These are phyloP conservation scores for Xylaria hypoxylon DNA, from an alignment of 2,329 filamentous ascomycete species.

Conservation along the genomic window DNA sequence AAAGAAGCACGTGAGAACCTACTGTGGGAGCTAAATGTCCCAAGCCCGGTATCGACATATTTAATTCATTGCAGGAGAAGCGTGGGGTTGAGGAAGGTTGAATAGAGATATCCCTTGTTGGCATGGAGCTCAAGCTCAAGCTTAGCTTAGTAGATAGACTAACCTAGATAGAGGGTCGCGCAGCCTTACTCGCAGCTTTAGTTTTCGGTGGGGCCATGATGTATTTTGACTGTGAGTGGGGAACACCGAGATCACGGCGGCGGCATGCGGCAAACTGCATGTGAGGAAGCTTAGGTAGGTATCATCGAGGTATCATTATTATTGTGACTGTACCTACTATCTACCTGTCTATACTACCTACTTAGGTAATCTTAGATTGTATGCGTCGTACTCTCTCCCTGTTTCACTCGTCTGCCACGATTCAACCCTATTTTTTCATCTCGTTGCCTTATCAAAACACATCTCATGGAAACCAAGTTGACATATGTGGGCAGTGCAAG, in stretches of 20 bases:
- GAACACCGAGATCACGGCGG: background rate
- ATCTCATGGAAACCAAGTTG: too few relatives aligned
- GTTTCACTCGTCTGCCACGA: too few relatives aligned
- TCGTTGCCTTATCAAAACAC: background rate
- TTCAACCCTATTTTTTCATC: background rate
- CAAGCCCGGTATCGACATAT: conserved; percentile 80
- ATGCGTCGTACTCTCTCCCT: background rate
- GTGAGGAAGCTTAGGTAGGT: background rate
- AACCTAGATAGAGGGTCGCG: too few relatives aligned
- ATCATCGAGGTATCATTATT: too few relatives aligned
- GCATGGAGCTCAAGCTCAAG: conserved; percentile 10
- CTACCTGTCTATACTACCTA: background rate
- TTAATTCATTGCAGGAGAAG: conserved; percentile 39
- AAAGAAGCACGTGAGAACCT: conserved; percentile 43
- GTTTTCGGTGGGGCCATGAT: conserved; percentile 24
- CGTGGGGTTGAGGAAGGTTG: background rate
- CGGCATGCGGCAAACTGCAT: background rate
- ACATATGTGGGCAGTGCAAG: background rate
- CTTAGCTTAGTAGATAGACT: background rate
- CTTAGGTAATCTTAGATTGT: too few relatives aligned
- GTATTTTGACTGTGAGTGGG: background rate
- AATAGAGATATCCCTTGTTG: background rate
- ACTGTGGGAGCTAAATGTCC: conserved; percentile 74
- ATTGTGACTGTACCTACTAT: background rate
- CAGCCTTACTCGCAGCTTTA: conserved; percentile 12